phyloP scores from a whole-genome alignment of 2,329 filamentous ascomycete species.

The Myriosclerotinia scirpicola region DNA sequence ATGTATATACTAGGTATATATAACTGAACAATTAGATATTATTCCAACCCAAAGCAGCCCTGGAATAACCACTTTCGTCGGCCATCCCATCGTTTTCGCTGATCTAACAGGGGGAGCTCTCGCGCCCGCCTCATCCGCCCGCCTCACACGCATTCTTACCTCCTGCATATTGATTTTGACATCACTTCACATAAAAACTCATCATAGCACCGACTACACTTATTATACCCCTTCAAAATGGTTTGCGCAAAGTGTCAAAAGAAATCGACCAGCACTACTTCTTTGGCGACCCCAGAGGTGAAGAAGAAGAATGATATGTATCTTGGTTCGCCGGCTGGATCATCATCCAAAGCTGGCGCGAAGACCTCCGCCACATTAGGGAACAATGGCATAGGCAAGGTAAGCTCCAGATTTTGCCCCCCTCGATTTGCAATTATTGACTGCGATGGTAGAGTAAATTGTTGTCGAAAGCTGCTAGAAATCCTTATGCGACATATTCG shows the following conservation, averaged over 20 bases:
- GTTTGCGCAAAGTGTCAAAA: conserved; percentile 66
- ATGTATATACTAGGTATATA: too few species aligned
- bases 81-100: too few species aligned
- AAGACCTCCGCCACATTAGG: conserved; percentile 55
- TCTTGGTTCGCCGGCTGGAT: conserved; percentile 58
- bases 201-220: conserved; percentile 17
- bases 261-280: conserved; percentile 58
- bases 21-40: too few species aligned
- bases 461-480: conserved; percentile 62
- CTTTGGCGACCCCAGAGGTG: conserved; percentile 62
- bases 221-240: conserved; percentile 46
- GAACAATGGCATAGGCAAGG: conserved; percentile 59
- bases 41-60: too few species aligned
- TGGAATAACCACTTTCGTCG: too few species aligned
- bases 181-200: conserved; percentile 26
- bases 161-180: conserved; percentile 13
- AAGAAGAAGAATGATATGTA: conserved; percentile 69
- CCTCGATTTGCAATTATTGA: background rate
- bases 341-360: conserved; percentile 44
- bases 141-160: conserved; percentile 9
- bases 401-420: conserved; percentile 35
- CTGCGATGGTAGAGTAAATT: conserved; percentile 56
- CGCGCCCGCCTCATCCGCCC: conserved; percentile 12
- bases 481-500: conserved; percentile 64
- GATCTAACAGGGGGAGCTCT: conserved; percentile 1